Conservation (phyloP, 164 flowering plant genomes). For the Chimonanthus salicifolius region DNA sequence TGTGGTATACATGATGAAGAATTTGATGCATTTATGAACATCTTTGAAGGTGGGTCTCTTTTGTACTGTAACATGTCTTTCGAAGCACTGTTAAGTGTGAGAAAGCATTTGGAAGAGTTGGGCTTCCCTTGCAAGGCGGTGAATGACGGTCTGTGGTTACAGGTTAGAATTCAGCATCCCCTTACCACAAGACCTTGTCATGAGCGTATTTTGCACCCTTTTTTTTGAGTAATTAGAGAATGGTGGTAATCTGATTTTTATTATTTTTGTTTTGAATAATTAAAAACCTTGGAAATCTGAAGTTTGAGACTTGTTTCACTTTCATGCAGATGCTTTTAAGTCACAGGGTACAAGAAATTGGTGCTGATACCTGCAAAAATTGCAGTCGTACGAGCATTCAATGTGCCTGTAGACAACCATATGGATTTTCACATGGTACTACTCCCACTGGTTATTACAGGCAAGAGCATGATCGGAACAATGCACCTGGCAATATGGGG, state of each 20-base stretch:
- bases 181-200: background rate
- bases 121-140: conserved; percentile 98
- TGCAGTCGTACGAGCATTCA: conserved; percentile 63
- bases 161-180: conserved; percentile 40
- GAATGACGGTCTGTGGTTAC: conserved; percentile 97
- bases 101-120: conserved; percentile 93
- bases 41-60: conserved; percentile 96
- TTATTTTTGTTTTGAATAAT: background rate
- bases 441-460: conserved; percentile 47
- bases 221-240: background rate
- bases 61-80: conserved; percentile 94
- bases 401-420: conserved; percentile 77
- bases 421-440: conserved; percentile 58
- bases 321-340: conserved; percentile 76
- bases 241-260: background rate
- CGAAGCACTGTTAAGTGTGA: conserved; percentile 79
- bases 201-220: background rate
- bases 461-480: conserved; percentile 70
- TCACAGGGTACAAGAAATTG: conserved; percentile 85
- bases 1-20: conserved; percentile 55
- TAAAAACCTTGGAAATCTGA: background rate
- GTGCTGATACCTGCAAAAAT: conserved; percentile 80
- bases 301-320: conserved; percentile 8
- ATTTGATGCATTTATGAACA: conserved; percentile 67
- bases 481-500: conserved; percentile 44